Evolutionary conservation across 2,329 filamentous ascomycete genomes (phyloP), one percentile per base, ranked within the genome.

Genomic region (Fusarium solani-melongenae): DNA sequence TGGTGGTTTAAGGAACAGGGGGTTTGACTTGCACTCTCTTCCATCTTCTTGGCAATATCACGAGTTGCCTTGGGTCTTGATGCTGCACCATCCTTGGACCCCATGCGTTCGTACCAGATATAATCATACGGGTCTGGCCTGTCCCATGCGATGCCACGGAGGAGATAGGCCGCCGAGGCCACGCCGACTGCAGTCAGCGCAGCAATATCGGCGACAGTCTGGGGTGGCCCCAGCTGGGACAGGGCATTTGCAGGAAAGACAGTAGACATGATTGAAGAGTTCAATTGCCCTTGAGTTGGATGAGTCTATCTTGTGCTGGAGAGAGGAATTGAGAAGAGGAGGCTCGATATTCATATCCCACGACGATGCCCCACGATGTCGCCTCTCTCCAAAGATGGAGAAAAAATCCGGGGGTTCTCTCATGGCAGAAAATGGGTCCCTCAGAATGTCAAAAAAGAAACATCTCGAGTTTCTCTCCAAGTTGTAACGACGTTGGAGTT

Each of bases 91-190:
- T 69, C 66, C 31, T 66, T 71, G 2, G 68, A 70, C 69, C 87
- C 87, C 17, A 87, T 87, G 39, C 83, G 82, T 71, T 88, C 84
- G 59, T 84, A 89, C 75, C 82, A 86, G 27, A 88, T 79, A 71
- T 87, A 80, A 39, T 83, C 74, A 64, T 87, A 83, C 6, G 87
- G 87, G 69, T 89, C 86, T 10, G 86, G 84, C 46, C 81, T 85
- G 62, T 88, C 85, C 85, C 86, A 88, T 20, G 83, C 69, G 38
- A 80, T 80, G 4, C 85, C 85, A 5, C 81, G 80, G 3, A 86
- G 81, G 20, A 87, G 74, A 71, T 84, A 88, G 1, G 81, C 75
- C 6, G 70, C 77, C 4, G 72, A 75, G 12, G 72, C 64, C 9
- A 74, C 68, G 1, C 72, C 72, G 6, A 78, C 73, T 2, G 76